Conservation (phyloP, 2,329 filamentous ascomycete genomes). For the Diplodia corticola region DNA sequence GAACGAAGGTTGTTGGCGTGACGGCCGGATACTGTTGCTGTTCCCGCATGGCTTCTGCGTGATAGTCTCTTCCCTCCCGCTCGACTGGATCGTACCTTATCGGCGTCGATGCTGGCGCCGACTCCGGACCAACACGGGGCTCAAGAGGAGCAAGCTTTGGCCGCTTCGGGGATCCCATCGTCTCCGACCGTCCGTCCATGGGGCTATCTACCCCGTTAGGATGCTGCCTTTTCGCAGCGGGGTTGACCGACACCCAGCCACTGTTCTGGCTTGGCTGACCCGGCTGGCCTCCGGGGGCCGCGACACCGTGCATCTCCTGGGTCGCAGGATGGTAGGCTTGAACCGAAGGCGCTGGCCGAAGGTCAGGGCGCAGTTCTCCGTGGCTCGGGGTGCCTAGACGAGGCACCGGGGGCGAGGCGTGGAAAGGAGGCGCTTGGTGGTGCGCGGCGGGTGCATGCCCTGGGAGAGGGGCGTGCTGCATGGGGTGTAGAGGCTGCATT, state of each 20-base stretch:
- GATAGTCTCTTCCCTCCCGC: conserved; percentile 6
- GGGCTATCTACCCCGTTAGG: conserved; percentile 39
- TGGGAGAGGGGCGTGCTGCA: conserved; percentile 12
- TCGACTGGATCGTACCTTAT: conserved; percentile 15
- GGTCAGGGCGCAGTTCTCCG: conserved; percentile 10
- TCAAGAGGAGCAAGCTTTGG: conserved; percentile 45
- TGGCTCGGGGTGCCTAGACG: conserved; percentile 7
- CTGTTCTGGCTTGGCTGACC: conserved; percentile 25
- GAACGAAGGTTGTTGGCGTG: conserved; percentile 29
- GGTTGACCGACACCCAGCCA: conserved; percentile 49
- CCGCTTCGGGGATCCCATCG: conserved; percentile 46
- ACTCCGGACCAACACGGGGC: conserved; percentile 34
- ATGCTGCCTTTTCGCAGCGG: conserved; percentile 42
- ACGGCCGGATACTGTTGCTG: conserved; percentile 25
- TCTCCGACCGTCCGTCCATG: conserved; percentile 32
- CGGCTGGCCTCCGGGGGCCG: background rate
- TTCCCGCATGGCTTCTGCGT: background rate
- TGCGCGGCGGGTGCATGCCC: background rate
- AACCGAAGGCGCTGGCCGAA: conserved; percentile 6
- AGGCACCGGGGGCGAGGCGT: conserved; percentile 3
- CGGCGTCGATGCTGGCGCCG: background rate
- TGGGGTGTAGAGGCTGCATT: conserved; percentile 4
- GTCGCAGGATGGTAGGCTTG: background rate
- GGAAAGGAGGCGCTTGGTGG: background rate
- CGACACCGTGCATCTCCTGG: conserved; percentile 4